phyloP scores from a whole-genome alignment of 2,329 filamentous ascomycete species.

The Alternaria angustiovoidea region DNA sequence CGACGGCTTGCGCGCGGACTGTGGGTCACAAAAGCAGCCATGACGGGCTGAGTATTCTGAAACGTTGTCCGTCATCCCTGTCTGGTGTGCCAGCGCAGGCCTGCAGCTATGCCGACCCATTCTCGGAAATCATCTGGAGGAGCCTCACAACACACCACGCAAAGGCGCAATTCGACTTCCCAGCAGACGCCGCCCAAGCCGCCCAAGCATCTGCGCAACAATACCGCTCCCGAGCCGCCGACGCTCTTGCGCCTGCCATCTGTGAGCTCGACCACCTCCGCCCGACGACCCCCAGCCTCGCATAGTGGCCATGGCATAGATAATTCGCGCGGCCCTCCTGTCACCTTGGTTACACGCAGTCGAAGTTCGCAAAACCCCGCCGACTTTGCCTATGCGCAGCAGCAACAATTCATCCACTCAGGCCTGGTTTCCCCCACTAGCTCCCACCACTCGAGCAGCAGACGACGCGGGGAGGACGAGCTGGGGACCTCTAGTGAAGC shows the following conservation, averaged over 20 bases:
- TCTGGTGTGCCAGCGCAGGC: slow-evolving; percentile 29
- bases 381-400: slow-evolving; percentile 41
- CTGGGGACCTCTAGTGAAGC: slow-evolving; percentile 19
- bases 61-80: slow-evolving; percentile 28
- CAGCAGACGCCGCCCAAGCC: slow-evolving; percentile 23
- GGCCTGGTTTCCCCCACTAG: slow-evolving; percentile 36
- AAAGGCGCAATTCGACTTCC: slow-evolving; percentile 14
- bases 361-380: slow-evolving; percentile 33
- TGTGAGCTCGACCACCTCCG: slow-evolving; percentile 28
- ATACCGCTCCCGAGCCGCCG: slow-evolving; percentile 34
- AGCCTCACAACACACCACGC: slow-evolving; percentile 19
- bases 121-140: slow-evolving; percentile 25
- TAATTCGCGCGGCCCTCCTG: slow-evolving; percentile 59
- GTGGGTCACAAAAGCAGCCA: slow-evolving; percentile 31
- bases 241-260: slow-evolving; percentile 46
- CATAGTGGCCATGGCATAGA: slow-evolving; percentile 60
- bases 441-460: slow-evolving; percentile 22
- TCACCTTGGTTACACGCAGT: slow-evolving; percentile 57
- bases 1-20: slow-evolving; percentile 20
- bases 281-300: slow-evolving; percentile 56
- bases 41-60: slow-evolving; percentile 29
- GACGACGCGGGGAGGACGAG: slow-evolving; percentile 26
- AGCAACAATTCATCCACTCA: slow-evolving; percentile 31
- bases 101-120: slow-evolving; percentile 29
- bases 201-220: slow-evolving; percentile 36